These are phyloP conservation scores for Carex littledalei DNA, from an alignment of 176 grass and related monocot genomes.

Conservation along the genomic window DNA sequence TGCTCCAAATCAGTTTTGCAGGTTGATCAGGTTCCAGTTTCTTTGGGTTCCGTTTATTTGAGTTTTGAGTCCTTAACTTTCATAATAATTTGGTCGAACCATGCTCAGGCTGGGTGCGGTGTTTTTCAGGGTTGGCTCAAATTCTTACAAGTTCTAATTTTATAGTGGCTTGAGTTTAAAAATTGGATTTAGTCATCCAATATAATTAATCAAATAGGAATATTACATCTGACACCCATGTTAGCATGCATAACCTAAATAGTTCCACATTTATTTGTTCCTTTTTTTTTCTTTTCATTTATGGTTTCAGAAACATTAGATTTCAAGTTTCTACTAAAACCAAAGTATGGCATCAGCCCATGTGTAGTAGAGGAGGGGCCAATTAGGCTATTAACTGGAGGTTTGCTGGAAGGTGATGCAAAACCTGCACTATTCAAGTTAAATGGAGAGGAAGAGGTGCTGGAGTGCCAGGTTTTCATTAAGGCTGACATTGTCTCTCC, in stretches of 20 bases:
- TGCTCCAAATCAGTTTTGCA: background rate
- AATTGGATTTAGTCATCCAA: background rate
- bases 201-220: conserved; percentile 1
- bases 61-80: background rate
- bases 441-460: conserved; percentile 51
- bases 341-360: conserved; percentile 43
- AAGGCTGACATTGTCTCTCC: conserved; percentile 88
- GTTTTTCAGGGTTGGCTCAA: background rate
- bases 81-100: background rate
- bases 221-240: background rate
- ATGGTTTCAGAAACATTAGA: conserved; percentile 63
- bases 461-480: conserved; percentile 82
- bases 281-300: background rate
- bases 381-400: conserved; percentile 54
- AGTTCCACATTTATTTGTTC: background rate
- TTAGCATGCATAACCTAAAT: background rate
- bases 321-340: conserved; percentile 96
- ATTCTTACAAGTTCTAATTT: background rate
- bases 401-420: conserved; percentile 74
- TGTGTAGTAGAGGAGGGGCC: conserved; percentile 87
- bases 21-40: background rate
- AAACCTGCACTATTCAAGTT: conserved; percentile 70
- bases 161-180: background rate
- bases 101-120: background rate
- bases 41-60: background rate